phyloP scores from a whole-genome alignment of 768 basidiomycete species.

The Fomitopsis serialis region DNA sequence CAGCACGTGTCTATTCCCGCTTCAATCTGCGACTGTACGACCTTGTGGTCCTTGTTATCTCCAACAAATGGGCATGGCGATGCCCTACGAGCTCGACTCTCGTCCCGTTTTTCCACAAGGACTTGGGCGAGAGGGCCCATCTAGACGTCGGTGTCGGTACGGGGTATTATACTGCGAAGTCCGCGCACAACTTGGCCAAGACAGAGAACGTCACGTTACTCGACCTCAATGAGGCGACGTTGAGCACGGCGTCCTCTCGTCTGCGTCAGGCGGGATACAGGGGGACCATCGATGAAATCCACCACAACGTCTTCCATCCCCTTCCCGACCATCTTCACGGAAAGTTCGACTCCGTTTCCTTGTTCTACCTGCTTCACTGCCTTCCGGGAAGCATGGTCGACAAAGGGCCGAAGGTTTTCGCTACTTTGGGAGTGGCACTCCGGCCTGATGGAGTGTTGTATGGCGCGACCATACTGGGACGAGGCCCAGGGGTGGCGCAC shows the following conservation, averaged over 20 bases:
- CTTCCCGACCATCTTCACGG: slow-evolving; percentile 6
- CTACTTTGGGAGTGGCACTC: neutral
- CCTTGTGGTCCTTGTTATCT: slow-evolving; percentile 8
- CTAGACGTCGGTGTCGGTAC: slow-evolving; percentile 14
- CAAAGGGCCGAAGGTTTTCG: slow-evolving; percentile 10
- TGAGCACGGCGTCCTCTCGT: slow-evolving; percentile 3
- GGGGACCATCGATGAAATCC: slow-evolving; percentile 2
- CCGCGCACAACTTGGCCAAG: neutral
- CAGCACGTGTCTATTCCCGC: slow-evolving; percentile 3
- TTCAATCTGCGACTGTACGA: slow-evolving; percentile 8
- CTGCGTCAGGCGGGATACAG: slow-evolving; percentile 5
- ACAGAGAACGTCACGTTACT: slow-evolving; percentile 8
- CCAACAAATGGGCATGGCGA: slow-evolving; percentile 12
- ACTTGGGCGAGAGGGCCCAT: slow-evolving; percentile 10
- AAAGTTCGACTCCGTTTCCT: slow-evolving; percentile 11
- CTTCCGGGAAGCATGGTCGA: slow-evolving; percentile 10
- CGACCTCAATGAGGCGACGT: slow-evolving; percentile 12
- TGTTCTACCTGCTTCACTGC: slow-evolving; percentile 17
- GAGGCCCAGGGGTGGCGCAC: slow-evolving; percentile 3
- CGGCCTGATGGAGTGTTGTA: slow-evolving; percentile 9
- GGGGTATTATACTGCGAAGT: slow-evolving; percentile 12
- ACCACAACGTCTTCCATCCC: slow-evolving; percentile 10
- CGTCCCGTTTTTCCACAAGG: slow-evolving; percentile 11
- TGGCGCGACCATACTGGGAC: slow-evolving; percentile 15
- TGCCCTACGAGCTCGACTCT: slow-evolving; percentile 7